Conservation (phyloP, 1,139 yeast genomes). For the Dujonia santamariae region DNA sequence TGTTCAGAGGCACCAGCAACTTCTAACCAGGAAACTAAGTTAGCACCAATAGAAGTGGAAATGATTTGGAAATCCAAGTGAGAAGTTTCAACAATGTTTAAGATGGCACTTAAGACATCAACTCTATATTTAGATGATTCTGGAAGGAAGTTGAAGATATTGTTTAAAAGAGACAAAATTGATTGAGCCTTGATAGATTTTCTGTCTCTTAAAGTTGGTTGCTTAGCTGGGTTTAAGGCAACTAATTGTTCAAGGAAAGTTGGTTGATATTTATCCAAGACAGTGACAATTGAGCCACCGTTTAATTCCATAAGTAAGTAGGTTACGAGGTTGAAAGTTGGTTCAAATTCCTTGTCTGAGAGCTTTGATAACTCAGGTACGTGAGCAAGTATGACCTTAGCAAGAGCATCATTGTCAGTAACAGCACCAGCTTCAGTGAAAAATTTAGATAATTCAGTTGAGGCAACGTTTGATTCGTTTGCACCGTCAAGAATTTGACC, state of each 20-base stretch:
- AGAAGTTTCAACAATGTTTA: slow-evolving; percentile 29
- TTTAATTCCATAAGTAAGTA: slow-evolving; percentile 31
- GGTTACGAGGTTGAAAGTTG: slow-evolving; percentile 41
- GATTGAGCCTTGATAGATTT: slow-evolving; percentile 43
- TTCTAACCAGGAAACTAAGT: slow-evolving; percentile 37
- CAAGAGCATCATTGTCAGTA: slow-evolving; percentile 27
- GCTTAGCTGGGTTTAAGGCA: slow-evolving; percentile 34
- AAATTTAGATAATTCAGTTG: slow-evolving; percentile 20
- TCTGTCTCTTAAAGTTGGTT: slow-evolving; percentile 47
- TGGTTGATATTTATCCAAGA: slow-evolving; percentile 27
- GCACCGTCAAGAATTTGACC: slow-evolving; percentile 37
- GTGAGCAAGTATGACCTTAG: slow-evolving; percentile 22
- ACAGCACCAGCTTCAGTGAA: slow-evolving; percentile 17
- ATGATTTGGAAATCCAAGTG: slow-evolving; percentile 33
- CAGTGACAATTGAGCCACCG: slow-evolving; percentile 24
- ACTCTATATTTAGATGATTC: slow-evolving; percentile 31
- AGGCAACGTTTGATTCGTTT: slow-evolving; percentile 22
- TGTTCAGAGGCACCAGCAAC: slow-evolving; percentile 27
- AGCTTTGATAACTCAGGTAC: slow-evolving; percentile 30
- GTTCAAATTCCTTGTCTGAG: slow-evolving; percentile 45
- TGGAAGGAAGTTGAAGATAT: slow-evolving; percentile 44
- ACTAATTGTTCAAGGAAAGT: slow-evolving; percentile 29
- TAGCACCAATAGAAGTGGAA: slow-evolving; percentile 34
- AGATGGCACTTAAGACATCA: slow-evolving; percentile 30
- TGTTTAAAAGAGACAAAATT: slow-evolving; percentile 40